Evolutionary conservation across 148 eudicot genomes (phyloP), one percentile per base, ranked within the genome.

Genomic region (Silene uniflora): DNA sequence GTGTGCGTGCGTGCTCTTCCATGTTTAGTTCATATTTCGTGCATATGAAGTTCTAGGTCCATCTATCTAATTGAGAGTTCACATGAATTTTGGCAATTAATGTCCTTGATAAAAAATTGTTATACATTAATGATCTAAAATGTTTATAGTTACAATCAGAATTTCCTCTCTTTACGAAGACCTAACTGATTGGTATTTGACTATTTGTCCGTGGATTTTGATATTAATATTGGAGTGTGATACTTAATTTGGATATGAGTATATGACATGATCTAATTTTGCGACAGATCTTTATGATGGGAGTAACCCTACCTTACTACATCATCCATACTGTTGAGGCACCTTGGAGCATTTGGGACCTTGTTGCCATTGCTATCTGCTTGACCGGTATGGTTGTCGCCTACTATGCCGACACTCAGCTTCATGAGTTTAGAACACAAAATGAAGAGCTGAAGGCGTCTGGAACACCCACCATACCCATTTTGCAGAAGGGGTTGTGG

Each of bases 381-480:
- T 24, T 91, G 39, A 69, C 84, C 1, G 98, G 97, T 8, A 76
- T 94, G 47, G 47, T 76, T 14, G 72, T 86, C 22, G 93, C 97
- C 59, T 90, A 90, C 80, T 70, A 46, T 66, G 95, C 98, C 0
- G 98, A 94, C 81, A 90, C 98, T 46, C 96, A 94, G 75, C 91
- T 94, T 21, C 84, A 90, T 70, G 76, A 82, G 29, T 94, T 83
- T 67, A 85, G 83, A 54, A 82, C 67, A 58, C 75, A 76, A 75
- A 94, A 94, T 27, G 64, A 83, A 0, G 78, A 84, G 79, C 78
- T 88, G 25, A 90, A 87, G 83, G 77, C 86, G 29, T 59, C 71
- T 25, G 93, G 86, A 35, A 76, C 86, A 79, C 82, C 90, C 3
- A 21, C 76, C 0, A 83, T 85, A 54, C 88, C 91, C 13, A 81